Conservation (phyloP, 331 rosid species). For the Acacia pycnantha region DNA sequence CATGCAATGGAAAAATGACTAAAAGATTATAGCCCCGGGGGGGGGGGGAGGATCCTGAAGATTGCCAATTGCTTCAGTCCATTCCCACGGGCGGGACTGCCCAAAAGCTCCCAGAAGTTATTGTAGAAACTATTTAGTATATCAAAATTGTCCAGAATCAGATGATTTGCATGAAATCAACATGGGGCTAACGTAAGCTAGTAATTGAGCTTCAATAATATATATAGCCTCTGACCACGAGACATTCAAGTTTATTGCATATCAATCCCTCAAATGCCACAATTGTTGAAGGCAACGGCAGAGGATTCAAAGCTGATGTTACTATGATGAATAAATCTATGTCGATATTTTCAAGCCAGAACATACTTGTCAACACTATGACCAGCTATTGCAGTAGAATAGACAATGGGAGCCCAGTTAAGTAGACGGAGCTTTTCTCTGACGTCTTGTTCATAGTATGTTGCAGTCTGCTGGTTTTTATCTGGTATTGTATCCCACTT, state of each 20-base stretch:
- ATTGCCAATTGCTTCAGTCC: slow-evolving; percentile 9
- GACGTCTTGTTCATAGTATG: slow-evolving; percentile 87
- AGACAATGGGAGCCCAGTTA: slow-evolving; percentile 92
- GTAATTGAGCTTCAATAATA: slow-evolving; percentile 23
- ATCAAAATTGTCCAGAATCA: slow-evolving; percentile 6
- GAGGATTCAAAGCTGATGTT: slow-evolving; percentile 22
- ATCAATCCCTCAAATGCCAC: neutral
- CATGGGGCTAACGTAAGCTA: neutral
- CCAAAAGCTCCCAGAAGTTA: neutral
- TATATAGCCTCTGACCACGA: slow-evolving; percentile 7
- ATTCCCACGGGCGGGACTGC: neutral
- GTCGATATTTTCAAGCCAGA: slow-evolving; percentile 25
- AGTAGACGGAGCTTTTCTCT: slow-evolving; percentile 84
- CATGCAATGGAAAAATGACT: neutral
- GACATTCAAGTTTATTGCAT: slow-evolving; percentile 22
- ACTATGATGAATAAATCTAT: slow-evolving; percentile 15
- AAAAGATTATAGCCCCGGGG: neutral
- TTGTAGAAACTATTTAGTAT: neutral
- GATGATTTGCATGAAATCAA: slow-evolving; percentile 14
- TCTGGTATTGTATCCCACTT: slow-evolving; percentile 97
- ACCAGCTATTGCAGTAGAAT: slow-evolving; percentile 87
- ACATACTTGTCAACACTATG: slow-evolving; percentile 87
- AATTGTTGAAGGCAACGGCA: slow-evolving; percentile 14
- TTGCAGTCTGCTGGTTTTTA: slow-evolving; percentile 89
- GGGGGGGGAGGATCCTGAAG: neutral